A percentile compares a stretch with the other conserved stretches of the same genome.
Evolutionary conservation across 371 early-diverging fungal species (phyloP).

Genomic region (Mortierella sp.): DNA sequence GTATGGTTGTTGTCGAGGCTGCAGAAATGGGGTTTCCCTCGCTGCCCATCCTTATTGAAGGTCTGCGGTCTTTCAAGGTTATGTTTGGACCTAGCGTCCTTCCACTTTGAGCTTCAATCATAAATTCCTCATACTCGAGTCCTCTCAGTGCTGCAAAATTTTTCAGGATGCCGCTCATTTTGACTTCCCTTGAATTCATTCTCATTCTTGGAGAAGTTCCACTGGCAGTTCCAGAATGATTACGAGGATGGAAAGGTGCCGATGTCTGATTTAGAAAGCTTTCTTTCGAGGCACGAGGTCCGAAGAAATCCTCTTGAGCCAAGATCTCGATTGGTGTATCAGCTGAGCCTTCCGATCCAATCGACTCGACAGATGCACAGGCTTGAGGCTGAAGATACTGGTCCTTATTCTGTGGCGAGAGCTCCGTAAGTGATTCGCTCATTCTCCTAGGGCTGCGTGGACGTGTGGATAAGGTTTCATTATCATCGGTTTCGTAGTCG

Average conservation of each 20-base stretch:
- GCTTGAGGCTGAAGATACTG: slow-evolving; percentile 6
- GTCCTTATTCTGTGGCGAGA: not conserved
- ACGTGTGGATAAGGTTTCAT: not conserved
- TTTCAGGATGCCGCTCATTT: slow-evolving; percentile 48
- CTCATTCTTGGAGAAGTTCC: slow-evolving; percentile 8
- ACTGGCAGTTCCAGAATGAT: not conserved
- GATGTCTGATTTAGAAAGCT: not conserved
- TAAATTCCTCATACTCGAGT: slow-evolving; percentile 36
- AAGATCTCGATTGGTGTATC: slow-evolving; percentile 38
- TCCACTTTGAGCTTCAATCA: slow-evolving; percentile 9
- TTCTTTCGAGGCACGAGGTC: slow-evolving; percentile 15
- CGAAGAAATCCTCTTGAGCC: slow-evolving; percentile 40
- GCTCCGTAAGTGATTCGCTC: not conserved
- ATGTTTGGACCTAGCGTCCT: slow-evolving; percentile 4
- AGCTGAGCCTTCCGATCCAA: slow-evolving; percentile 24
- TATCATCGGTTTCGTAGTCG: slow-evolving; percentile 35
- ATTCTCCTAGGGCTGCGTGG: not conserved
- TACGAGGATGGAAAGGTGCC: slow-evolving; percentile 1
- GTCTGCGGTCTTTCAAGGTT: slow-evolving; percentile 12
- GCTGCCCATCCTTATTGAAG: slow-evolving; percentile 6
- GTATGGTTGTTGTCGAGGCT: slow-evolving; percentile 1
- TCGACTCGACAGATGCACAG: slow-evolving; percentile 19
- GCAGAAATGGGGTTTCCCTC: not conserved
- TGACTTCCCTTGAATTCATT: slow-evolving; percentile 32
- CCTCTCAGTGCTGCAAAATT: slow-evolving; percentile 44